These are phyloP conservation scores for Luffa aegyptiaca DNA, from an alignment of 306 rosid species.

Conservation along the genomic window DNA sequence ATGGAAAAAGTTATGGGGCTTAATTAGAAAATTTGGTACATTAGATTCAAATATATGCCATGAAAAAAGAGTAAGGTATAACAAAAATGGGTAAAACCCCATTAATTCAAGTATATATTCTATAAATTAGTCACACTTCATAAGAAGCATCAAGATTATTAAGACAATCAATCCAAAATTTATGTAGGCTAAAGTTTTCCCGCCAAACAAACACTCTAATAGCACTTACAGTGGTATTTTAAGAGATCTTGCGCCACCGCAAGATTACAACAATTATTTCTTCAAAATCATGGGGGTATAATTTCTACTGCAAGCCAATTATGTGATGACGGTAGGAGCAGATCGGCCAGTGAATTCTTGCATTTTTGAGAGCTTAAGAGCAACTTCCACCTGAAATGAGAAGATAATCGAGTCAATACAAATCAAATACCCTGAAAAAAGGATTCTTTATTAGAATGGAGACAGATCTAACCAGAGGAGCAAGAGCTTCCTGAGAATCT, in stretches of 20 bases:
- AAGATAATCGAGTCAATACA: background rate
- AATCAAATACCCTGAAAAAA: background rate
- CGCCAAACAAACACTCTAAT: constrained; percentile 7
- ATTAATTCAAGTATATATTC: background rate
- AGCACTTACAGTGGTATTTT: background rate
- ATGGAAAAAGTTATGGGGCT: background rate
- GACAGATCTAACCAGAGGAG: constrained; percentile 64
- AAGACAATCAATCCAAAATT: constrained; percentile 28
- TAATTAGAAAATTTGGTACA: background rate
- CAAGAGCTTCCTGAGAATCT: constrained; percentile 87
- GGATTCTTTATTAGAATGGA: background rate
- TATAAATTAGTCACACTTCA: background rate
- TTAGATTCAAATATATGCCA: background rate
- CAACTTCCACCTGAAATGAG: constrained; percentile 72
- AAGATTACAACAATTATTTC: background rate
- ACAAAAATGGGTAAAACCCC: background rate
- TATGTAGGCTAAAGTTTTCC: constrained; percentile 15
- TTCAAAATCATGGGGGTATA: constrained; percentile 6
- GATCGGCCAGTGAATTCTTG: constrained; percentile 84
- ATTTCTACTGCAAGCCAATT: background rate
- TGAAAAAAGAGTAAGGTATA: background rate
- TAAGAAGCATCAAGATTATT: constrained; percentile 27
- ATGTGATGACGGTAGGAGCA: constrained; percentile 90
- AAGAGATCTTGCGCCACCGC: background rate
- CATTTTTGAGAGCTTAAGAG: constrained; percentile 93